Evolutionary conservation across 225 moss, liverwort and hornwort genomes (phyloP), one percentile per base, ranked within the genome.

Genomic region (Thuidium tamariscinum): DNA sequence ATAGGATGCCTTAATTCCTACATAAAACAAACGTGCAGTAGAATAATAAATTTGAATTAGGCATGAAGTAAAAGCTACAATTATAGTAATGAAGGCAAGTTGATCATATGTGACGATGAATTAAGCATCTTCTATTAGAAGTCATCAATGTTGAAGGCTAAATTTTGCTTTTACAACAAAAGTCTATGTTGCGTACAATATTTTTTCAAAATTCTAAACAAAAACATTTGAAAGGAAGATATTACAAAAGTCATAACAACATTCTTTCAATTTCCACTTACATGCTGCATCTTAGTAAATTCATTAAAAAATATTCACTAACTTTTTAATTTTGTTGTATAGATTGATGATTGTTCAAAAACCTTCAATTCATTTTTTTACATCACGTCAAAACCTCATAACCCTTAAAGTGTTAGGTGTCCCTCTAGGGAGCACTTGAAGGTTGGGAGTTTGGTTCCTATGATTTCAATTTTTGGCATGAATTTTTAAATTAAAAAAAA

Each of bases 181-280:
- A 71, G 2, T 44, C 9, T 19, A 32, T 0, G 0, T 48, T 4
- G 19, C 0, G 0, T 41, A 4, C 14, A 25, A 39, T 4, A 27
- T 48, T 18, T 32, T 7, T 7, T 48, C 7, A 48, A 10, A 73
- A 48, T 48, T 73, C 3, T 11, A 73, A 73, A 48, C 10, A 72
- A 30, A 46, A 48, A 5, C 18, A 19, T 48, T 73, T 1, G 20
- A 30, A 49, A 49, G 2, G 0, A 0, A 30, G 12, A 12, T 20
- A 49, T 49, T 49, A 7, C 0, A 74, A 48, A 32, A 49, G 2
- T 49, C 4, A 72, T 46, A 49, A 32, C 19, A 20, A 46, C 2
- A 12, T 12, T 30, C 4, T 32, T 32, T 32, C 2, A 2, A 20
- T 32, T 19, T 49, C 19, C 1, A 49, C 30, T 32, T 74, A 9